Evolutionary conservation across 2,329 filamentous ascomycete genomes (phyloP).

Genomic region (Cladobotryum mycophilum): DNA sequence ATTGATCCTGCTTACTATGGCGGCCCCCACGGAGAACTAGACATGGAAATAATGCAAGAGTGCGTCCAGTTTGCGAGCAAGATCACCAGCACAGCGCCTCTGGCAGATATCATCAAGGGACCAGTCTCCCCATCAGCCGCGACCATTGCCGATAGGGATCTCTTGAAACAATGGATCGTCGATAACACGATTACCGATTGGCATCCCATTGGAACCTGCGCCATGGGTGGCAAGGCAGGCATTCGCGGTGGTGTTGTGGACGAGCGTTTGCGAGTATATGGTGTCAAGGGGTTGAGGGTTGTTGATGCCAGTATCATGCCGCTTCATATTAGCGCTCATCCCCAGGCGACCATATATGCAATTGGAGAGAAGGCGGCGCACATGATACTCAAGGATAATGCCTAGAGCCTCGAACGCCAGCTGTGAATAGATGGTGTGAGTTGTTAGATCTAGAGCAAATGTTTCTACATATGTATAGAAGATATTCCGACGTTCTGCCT

Average conservation of each 20-base stretch:
- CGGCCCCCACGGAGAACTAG: slow-evolving; percentile 32
- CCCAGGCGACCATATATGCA: slow-evolving; percentile 24
- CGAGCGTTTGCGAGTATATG: slow-evolving; percentile 20
- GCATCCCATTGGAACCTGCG: slow-evolving; percentile 36
- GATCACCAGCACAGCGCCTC: slow-evolving; percentile 31
- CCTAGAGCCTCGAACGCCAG: background rate
- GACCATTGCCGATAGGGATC: slow-evolving; percentile 11
- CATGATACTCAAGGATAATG: slow-evolving; percentile 23
- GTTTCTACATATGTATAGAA: too few species aligned
- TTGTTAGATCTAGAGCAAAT: too few species aligned
- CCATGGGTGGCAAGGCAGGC: slow-evolving; percentile 25
- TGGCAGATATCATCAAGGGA: slow-evolving; percentile 31
- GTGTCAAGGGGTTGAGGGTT: slow-evolving; percentile 17
- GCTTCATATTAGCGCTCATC: slow-evolving; percentile 21
- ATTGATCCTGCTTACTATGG: slow-evolving; percentile 39
- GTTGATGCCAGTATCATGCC: slow-evolving; percentile 23
- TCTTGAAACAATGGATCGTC: slow-evolving; percentile 21
- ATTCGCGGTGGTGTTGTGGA: slow-evolving; percentile 25
- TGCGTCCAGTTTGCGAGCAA: slow-evolving; percentile 34
- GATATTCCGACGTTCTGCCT: too few species aligned
- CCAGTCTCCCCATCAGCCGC: slow-evolving; percentile 19
- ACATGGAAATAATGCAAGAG: slow-evolving; percentile 37
- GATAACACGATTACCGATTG: slow-evolving; percentile 26
- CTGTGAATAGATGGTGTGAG: too few species aligned
- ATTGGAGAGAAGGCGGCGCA: slow-evolving; percentile 28